These are phyloP conservation scores for Chlorella sp. DNA, from an alignment of 139 green algal species.

Conservation along the genomic window DNA sequence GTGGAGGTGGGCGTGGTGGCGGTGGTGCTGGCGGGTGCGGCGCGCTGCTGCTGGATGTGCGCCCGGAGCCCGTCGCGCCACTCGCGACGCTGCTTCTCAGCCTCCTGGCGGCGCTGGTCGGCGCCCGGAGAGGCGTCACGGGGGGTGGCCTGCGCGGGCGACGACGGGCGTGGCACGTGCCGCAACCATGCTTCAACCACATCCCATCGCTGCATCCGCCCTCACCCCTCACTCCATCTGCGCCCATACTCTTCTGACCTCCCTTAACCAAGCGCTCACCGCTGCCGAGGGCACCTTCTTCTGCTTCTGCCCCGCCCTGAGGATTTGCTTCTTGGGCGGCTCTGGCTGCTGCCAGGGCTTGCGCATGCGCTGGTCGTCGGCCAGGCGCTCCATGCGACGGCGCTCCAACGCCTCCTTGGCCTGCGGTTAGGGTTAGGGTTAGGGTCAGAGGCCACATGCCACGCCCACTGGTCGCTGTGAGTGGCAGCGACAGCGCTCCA, in stretches of 20 bases:
- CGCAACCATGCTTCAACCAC: not conserved
- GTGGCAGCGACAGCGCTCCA: constrained; percentile 31
- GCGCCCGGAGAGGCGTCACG: not conserved
- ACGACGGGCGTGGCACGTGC: not conserved
- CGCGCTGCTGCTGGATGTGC: constrained; percentile 42
- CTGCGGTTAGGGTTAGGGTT: constrained; percentile 12
- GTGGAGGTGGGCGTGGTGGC: too few species aligned
- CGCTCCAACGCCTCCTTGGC: constrained; percentile 40
- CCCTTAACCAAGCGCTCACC: too few species aligned
- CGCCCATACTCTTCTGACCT: too few species aligned
- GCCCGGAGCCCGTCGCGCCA: constrained; percentile 37
- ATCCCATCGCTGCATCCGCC: too few species aligned
- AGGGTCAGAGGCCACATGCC: too few species aligned
- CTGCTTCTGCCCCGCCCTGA: constrained; percentile 16
- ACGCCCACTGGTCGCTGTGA: too few species aligned
- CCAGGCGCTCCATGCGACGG: constrained; percentile 15
- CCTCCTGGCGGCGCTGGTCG: constrained; percentile 9
- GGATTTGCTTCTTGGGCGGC: constrained; percentile 42
- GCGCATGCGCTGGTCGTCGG: constrained; percentile 52
- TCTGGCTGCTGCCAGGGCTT: constrained; percentile 41
- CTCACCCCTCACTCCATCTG: too few species aligned
- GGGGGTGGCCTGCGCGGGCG: not conserved
- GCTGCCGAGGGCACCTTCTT: not conserved
- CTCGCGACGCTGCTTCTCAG: constrained; percentile 26
- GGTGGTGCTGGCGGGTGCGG: not conserved